Conservation (phyloP, 768 basidiomycete genomes). For the Agaricus bisporus region DNA sequence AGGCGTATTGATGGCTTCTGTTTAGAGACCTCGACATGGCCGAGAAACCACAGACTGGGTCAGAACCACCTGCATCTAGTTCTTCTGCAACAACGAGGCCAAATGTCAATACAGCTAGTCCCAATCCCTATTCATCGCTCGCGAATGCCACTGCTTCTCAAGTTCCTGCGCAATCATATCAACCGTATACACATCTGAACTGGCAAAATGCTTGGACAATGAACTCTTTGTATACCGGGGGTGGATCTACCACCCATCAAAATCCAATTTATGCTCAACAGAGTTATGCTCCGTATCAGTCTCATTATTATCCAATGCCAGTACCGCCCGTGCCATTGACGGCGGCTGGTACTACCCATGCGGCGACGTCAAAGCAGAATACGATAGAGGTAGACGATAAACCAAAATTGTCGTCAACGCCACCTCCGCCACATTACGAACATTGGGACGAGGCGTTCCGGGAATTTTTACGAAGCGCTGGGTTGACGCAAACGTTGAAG, state of each 20-base stretch:
- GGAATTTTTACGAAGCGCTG: conserved; percentile 47
- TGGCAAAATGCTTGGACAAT: conserved; percentile 5
- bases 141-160: not conserved
- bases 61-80: not conserved
- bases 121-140: conserved; percentile 5
- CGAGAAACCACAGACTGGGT: not conserved
- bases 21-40: not conserved
- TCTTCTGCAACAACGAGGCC: not conserved
- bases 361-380: not conserved
- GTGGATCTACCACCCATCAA: not conserved
- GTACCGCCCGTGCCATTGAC: not conserved
- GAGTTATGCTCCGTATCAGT: conserved; percentile 1
- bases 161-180: not conserved
- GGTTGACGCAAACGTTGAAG: conserved; percentile 49
- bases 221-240: conserved; percentile 1
- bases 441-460: conserved; percentile 59
- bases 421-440: conserved; percentile 31
- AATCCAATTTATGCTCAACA: not conserved
- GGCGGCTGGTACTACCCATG: not conserved
- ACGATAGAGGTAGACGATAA: not conserved
- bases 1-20: not conserved
- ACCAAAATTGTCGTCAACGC: not conserved
- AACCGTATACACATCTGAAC: not conserved
- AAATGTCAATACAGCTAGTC: not conserved
- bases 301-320: not conserved